These are phyloP conservation scores for Pseudocercospora musae DNA, from an alignment of 2,329 filamentous ascomycete species.

Conservation along the genomic window DNA sequence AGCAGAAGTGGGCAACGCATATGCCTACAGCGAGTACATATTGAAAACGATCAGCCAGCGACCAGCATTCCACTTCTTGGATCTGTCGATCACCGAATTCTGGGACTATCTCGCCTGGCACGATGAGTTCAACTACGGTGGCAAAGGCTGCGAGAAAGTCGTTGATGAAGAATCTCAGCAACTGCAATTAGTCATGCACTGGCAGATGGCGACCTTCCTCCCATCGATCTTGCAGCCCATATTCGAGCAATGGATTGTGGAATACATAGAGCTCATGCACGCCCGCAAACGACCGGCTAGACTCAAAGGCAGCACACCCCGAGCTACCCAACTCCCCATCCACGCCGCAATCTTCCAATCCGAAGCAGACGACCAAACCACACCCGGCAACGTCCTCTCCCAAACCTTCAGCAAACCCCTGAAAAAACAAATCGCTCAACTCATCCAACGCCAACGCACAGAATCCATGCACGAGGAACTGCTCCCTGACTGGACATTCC, in stretches of 20 bases:
- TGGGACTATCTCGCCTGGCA: constrained; percentile 99
- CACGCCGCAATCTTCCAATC: constrained; percentile 53
- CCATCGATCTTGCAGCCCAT: constrained; percentile 74
- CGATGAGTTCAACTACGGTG: constrained; percentile 97
- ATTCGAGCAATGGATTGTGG: constrained; percentile 89
- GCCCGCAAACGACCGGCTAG: constrained; percentile 65
- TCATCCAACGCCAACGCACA: constrained; percentile 82
- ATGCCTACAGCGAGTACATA: constrained; percentile 95
- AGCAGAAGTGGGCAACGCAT: constrained; percentile 92
- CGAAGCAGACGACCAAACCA: constrained; percentile 57
- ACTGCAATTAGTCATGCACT: constrained; percentile 93
- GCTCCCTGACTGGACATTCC: constrained; percentile 82
- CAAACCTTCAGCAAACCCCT: constrained; percentile 82
- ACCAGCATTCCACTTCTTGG: constrained; percentile 93
- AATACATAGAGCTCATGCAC: constrained; percentile 95
- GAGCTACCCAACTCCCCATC: constrained; percentile 60
- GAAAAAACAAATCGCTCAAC: constrained; percentile 77
- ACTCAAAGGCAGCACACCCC: constrained; percentile 45
- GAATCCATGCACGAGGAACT: constrained; percentile 88
- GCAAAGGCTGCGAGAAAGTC: constrained; percentile 83
- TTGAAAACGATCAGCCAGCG: constrained; percentile 95
- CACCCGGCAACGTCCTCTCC: constrained; percentile 64
- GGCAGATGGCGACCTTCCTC: constrained; percentile 91
- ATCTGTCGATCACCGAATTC: constrained; percentile 96
- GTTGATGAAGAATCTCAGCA: constrained; percentile 71